phyloP scores from a whole-genome alignment of 1,284 basidiomycete species.

The Ustilago esculenta region DNA sequence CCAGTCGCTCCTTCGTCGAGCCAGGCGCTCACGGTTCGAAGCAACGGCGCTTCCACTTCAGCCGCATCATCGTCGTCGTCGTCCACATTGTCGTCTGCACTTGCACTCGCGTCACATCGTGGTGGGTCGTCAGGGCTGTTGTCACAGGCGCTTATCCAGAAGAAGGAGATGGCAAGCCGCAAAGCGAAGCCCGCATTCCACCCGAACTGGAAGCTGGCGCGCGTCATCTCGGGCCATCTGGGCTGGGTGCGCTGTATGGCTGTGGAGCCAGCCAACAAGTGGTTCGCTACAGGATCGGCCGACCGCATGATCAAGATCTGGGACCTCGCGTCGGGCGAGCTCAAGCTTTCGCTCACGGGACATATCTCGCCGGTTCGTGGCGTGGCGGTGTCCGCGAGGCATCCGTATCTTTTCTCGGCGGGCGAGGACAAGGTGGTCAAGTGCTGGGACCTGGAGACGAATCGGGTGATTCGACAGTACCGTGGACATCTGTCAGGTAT shows the following conservation, averaged over 20 bases:
- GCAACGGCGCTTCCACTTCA: slow-evolving; percentile 8
- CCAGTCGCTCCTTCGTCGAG: slow-evolving; percentile 23
- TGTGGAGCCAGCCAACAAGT: slow-evolving; percentile 96
- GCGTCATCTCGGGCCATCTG: slow-evolving; percentile 96
- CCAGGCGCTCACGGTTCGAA: slow-evolving; percentile 33
- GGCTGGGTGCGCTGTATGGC: slow-evolving; percentile 98
- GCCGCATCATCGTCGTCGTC: slow-evolving; percentile 18
- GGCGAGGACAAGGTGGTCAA: slow-evolving; percentile 99
- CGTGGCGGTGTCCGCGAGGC: slow-evolving; percentile 86
- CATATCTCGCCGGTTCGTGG: slow-evolving; percentile 97
- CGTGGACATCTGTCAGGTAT: slow-evolving; percentile 97
- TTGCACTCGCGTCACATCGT: slow-evolving; percentile 34
- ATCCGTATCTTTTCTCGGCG: slow-evolving; percentile 96
- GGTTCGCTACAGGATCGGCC: slow-evolving; percentile 97
- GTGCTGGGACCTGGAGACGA: slow-evolving; percentile 98
- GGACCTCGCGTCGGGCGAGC: slow-evolving; percentile 93
- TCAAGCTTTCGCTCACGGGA: slow-evolving; percentile 93
- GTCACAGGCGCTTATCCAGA: slow-evolving; percentile 59
- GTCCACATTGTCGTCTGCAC: slow-evolving; percentile 10
- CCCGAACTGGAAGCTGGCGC: slow-evolving; percentile 89
- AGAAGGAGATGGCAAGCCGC: slow-evolving; percentile 72
- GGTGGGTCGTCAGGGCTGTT: slow-evolving; percentile 46
- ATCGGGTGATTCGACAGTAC: slow-evolving; percentile 98
- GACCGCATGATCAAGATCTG: slow-evolving; percentile 99
- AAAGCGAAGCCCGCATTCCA: slow-evolving; percentile 93